These are phyloP conservation scores for Cladosporium phlei DNA, from an alignment of 2,329 filamentous ascomycete species.

Conservation along the genomic window DNA sequence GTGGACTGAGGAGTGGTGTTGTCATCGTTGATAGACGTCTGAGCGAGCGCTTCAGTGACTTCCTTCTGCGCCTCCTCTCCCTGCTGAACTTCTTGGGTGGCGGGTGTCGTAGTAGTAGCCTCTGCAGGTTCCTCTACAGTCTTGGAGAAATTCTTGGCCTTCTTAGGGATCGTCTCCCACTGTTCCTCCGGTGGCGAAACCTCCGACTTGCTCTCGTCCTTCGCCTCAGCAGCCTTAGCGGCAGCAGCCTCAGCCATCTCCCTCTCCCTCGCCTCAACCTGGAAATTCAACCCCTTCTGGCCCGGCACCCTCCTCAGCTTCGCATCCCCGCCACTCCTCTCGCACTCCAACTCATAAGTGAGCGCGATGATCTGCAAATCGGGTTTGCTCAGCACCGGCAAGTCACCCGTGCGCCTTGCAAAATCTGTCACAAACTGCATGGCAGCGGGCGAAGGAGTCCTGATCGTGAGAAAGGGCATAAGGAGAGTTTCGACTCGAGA, in stretches of 20 bases:
- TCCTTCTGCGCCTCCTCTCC: neutral
- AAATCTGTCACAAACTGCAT: constrained; percentile 78
- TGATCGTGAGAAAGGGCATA: constrained; percentile 75
- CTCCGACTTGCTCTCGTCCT: constrained; percentile 10
- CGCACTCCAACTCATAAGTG: constrained; percentile 90
- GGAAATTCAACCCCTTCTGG: constrained; percentile 72
- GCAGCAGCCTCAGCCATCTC: neutral
- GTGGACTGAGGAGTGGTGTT: neutral
- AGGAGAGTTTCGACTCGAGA: constrained; percentile 77
- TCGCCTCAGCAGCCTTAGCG: constrained; percentile 2
- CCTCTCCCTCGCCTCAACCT: constrained; percentile 47
- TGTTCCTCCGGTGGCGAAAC: neutral
- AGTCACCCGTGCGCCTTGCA: constrained; percentile 82
- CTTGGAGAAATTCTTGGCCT: neutral
- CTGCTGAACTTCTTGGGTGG: neutral
- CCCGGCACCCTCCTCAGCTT: constrained; percentile 71
- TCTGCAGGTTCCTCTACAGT: neutral
- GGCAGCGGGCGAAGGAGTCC: constrained; percentile 69
- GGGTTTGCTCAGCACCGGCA: constrained; percentile 78
- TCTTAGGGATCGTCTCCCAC: neutral
- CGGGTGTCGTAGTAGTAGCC: neutral
- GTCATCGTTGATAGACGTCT: neutral
- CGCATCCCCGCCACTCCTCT: constrained; percentile 86
- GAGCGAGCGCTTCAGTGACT: constrained; percentile 2
- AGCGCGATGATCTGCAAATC: constrained; percentile 88